Evolutionary conservation across 23 red algal species (phyloP).

Genomic region (Gracilaria caudata): DNA sequence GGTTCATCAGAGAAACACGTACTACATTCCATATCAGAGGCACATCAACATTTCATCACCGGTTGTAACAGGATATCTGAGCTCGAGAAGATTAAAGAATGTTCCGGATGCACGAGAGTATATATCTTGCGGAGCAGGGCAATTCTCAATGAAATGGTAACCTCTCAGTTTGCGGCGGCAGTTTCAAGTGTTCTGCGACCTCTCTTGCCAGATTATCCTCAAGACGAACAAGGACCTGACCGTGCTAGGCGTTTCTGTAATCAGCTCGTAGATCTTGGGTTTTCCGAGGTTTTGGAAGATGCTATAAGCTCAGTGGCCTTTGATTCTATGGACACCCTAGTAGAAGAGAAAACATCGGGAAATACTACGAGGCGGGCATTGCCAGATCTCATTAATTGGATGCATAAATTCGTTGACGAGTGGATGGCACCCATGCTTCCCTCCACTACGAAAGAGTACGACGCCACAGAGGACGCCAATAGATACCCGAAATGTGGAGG

Average conservation of each 20-base stretch:
- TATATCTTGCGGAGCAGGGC: slow-evolving; percentile 28
- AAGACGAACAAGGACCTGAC: background rate
- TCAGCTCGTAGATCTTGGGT: slow-evolving; percentile 53
- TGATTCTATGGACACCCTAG: slow-evolving; percentile 49
- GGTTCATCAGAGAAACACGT: background rate
- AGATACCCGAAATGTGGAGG: background rate
- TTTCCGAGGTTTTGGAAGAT: slow-evolving; percentile 53
- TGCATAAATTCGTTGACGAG: slow-evolving; percentile 28
- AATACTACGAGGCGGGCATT: slow-evolving; percentile 27
- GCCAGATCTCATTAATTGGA: slow-evolving; percentile 46
- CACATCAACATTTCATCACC: slow-evolving; percentile 9
- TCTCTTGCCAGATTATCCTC: background rate
- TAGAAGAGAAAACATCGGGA: slow-evolving; percentile 21
- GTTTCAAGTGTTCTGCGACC: background rate
- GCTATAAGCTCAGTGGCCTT: slow-evolving; percentile 52
- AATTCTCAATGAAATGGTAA: slow-evolving; percentile 8
- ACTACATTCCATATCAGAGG: background rate
- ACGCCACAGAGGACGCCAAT: background rate
- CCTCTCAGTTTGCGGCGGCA: background rate
- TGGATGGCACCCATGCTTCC: slow-evolving; percentile 57
- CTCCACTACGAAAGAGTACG: slow-evolving; percentile 7
- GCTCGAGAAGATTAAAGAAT: slow-evolving; percentile 35
- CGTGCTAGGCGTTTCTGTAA: slow-evolving; percentile 1
- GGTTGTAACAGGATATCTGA: slow-evolving; percentile 29
- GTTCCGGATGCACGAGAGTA: slow-evolving; percentile 3